Conservation (phyloP, 768 basidiomycete species). For the Kondoa malvinella region DNA sequence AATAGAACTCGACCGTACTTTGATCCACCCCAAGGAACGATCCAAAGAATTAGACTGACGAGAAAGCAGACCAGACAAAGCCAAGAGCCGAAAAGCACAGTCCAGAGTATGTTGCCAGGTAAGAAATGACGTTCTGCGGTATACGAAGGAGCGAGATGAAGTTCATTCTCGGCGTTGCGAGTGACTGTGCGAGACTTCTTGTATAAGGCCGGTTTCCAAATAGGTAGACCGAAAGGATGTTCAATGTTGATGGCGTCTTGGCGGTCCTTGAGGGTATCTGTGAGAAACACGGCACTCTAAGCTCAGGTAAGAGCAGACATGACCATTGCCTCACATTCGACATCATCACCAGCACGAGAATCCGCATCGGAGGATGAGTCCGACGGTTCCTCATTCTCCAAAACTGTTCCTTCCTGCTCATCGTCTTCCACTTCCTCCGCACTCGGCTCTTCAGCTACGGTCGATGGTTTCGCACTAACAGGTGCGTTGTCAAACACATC, state of each 20-base stretch:
- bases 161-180: conserved; percentile 81
- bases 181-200: conserved; percentile 94
- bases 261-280: conserved; percentile 64
- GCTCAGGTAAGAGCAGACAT: background rate
- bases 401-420: conserved; percentile 15
- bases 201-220: conserved; percentile 99
- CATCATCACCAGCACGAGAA: conserved; percentile 22
- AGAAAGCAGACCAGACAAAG: conserved; percentile 53
- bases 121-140: conserved; percentile 83
- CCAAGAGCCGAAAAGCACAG: conserved; percentile 83
- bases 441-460: conserved; percentile 11
- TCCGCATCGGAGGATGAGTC: conserved; percentile 12
- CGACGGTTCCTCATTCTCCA: conserved; percentile 7
- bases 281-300: too few relatives aligned
- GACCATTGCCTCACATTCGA: background rate
- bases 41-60: conserved; percentile 49
- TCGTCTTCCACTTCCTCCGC: background rate
- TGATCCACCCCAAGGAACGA: conserved; percentile 62
- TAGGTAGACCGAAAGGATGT: conserved; percentile 95
- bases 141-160: conserved; percentile 80
- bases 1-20: conserved; percentile 71
- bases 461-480: conserved; percentile 6
- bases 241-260: conserved; percentile 94
- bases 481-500: conserved; percentile 7
- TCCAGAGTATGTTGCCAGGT: conserved; percentile 90